Base-by-base conservation (phyloP, 2,329 filamentous ascomycete genomes). In the Penicillium sp. region DNA sequence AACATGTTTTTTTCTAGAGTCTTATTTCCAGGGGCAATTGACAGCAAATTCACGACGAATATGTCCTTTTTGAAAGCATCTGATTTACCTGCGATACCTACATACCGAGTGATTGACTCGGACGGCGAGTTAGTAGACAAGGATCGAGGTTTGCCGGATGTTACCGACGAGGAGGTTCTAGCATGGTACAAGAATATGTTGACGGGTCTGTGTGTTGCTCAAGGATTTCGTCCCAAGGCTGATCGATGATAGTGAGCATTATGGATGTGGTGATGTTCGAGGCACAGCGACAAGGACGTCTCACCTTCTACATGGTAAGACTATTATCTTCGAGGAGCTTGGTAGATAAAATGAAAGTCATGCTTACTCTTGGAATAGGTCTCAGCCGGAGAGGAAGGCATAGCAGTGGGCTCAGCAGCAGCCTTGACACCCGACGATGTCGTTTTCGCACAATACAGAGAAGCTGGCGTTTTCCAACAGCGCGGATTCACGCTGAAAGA, bases 211-310 rank as follows among this genome's bases (percentile, higher is more conserved):
- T 55, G 9, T 12, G 9, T 9, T 10, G 6, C 1, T 3, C 3
- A 12, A 4, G 1, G 14, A 22, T 11, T 15, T 10, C 6, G 6
- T 2, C 8, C n/a, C 6, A 11, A 18, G 15, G 33, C 48, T 55
- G 35, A 58, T 33, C 3, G n/a, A 16, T 15, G 2, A 13, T 45
- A 73, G 77, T 82, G 39, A 80, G 84, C 39, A 84, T 96, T 51
- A 92, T 98, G 87, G 92, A 98, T 60, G 65, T 94, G 38, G 85
- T 96, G 61, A 96, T 96, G 89, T 95, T 95, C 58, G 92, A 98
- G 57, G 89, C 92, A 0, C 92, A 98, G 66, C 76, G 92, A 30
- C 92, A 98, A 66, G 89, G 89, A n/a, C 79, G 87, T 13, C 68
- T 95, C 39, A 89, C 83, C 63, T 98, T 98, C 67, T 98, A 98